Evolutionary conservation across 306 rosid species (phyloP).

Genomic region (Calophaca sinica): DNA sequence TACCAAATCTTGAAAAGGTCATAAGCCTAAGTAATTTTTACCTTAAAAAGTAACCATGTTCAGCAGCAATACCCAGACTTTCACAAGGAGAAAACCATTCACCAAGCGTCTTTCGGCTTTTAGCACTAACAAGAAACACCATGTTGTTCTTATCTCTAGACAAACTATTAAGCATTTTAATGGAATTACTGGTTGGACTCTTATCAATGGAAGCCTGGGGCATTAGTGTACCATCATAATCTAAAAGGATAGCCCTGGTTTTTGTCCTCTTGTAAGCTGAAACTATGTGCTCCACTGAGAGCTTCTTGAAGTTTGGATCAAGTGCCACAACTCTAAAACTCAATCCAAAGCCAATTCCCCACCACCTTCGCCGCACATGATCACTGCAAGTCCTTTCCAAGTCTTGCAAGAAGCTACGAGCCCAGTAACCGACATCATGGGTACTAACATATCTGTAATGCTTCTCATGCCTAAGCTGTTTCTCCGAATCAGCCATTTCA

Average conservation of each 20-base stretch:
- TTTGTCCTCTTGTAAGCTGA: conserved; percentile 73
- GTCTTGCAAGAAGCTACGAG: conserved; percentile 83
- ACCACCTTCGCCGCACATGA: conserved; percentile 74
- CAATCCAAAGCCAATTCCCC: conserved; percentile 90
- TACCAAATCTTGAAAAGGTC: conserved; percentile 18
- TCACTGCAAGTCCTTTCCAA: conserved; percentile 81
- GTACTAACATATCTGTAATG: conserved; percentile 88
- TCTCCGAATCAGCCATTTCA: conserved; percentile 74
- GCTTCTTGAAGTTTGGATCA: conserved; percentile 82
- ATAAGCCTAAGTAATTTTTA: conserved; percentile 34
- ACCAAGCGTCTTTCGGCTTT: conserved; percentile 61
- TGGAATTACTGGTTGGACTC: conserved; percentile 65
- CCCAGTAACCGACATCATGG: conserved; percentile 92
- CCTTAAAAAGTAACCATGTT: conserved; percentile 88
- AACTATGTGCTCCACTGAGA: conserved; percentile 78
- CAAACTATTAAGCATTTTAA: conserved; percentile 64
- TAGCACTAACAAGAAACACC: conserved; percentile 83
- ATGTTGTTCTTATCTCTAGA: conserved; percentile 70
- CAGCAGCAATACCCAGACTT: conserved; percentile 79
- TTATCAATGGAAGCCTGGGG: conserved; percentile 76
- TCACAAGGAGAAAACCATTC: conserved; percentile 89
- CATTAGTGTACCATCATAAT: conserved; percentile 83
- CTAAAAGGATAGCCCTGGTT: conserved; percentile 78
- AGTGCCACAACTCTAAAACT: conserved; percentile 89
- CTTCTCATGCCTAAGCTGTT: conserved; percentile 89